Evolutionary conservation across 371 early-diverging fungal genomes (phyloP).

Genomic region (Blyttiomyces sp.): DNA sequence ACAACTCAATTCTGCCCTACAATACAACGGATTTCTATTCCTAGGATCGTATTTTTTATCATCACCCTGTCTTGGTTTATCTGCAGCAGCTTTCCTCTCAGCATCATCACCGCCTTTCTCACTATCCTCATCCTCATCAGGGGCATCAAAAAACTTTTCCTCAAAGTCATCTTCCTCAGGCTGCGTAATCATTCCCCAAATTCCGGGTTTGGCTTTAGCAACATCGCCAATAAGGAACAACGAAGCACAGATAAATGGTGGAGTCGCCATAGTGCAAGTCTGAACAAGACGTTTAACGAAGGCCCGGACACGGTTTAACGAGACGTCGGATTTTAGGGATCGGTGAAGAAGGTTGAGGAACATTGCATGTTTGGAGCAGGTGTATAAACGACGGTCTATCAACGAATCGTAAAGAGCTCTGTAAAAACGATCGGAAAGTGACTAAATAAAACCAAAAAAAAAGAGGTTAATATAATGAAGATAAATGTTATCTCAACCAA

Average conservation of each 20-base stretch:
- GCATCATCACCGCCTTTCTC: slow-evolving; percentile 10
- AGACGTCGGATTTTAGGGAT: slow-evolving; percentile 73
- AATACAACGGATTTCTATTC: slow-evolving; percentile 84
- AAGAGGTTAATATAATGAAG: background rate
- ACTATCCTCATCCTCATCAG: slow-evolving; percentile 26
- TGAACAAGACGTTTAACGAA: slow-evolving; percentile 90
- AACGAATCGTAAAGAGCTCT: slow-evolving; percentile 85
- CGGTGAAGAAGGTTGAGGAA: slow-evolving; percentile 89
- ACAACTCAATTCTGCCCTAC: slow-evolving; percentile 76
- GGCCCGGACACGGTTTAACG: slow-evolving; percentile 67
- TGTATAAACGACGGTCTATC: slow-evolving; percentile 74
- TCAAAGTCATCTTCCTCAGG: slow-evolving; percentile 72
- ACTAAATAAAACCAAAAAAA: slow-evolving; percentile 3
- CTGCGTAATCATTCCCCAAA: slow-evolving; percentile 61
- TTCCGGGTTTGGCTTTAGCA: slow-evolving; percentile 30
- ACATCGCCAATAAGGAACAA: slow-evolving; percentile 82
- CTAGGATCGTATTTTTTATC: slow-evolving; percentile 66
- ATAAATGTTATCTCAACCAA: background rate
- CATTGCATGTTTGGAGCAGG: slow-evolving; percentile 84
- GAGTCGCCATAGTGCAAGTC: slow-evolving; percentile 48
- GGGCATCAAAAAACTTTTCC: slow-evolving; percentile 43
- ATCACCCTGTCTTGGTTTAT: slow-evolving; percentile 19
- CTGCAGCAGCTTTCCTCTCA: slow-evolving; percentile 16
- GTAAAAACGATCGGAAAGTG: slow-evolving; percentile 79
- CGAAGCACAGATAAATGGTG: slow-evolving; percentile 80